Percentiles rank a stretch among this genome's conserved stretches.
phyloP scores from a whole-genome alignment of 768 basidiomycete genomes.

The Dioszegia hungarica region DNA sequence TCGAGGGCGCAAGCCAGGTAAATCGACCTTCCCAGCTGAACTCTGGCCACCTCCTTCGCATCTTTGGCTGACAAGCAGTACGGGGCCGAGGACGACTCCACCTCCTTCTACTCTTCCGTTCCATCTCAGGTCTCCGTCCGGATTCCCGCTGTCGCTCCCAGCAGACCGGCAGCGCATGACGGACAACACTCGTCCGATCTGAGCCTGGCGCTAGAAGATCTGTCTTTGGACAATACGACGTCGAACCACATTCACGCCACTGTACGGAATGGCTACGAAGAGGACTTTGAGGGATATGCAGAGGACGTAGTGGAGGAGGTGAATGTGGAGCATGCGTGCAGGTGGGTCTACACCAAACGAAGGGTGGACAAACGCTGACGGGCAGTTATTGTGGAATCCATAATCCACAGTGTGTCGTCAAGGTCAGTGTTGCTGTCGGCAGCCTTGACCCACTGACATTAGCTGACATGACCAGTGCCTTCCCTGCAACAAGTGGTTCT shows the following conservation, averaged over 20 bases:
- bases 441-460: not conserved
- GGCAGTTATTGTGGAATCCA: constrained; percentile 95
- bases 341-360: constrained; percentile 53
- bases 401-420: constrained; percentile 93
- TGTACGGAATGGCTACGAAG: constrained; percentile 24
- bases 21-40: not conserved
- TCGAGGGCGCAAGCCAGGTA: constrained; percentile 50
- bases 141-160: not conserved
- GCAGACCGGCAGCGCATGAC: not conserved
- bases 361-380: not conserved
- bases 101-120: constrained; percentile 35
- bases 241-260: constrained; percentile 4
- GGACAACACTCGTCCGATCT: constrained; percentile 10
- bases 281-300: constrained; percentile 25
- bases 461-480: constrained; percentile 37
- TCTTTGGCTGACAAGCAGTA: constrained; percentile 26
- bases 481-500: constrained; percentile 59
- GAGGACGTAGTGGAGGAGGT: constrained; percentile 16
- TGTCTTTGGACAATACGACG: constrained; percentile 6
- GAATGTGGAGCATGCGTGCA: constrained; percentile 72
- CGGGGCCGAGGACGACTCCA: constrained; percentile 41
- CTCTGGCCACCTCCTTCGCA: constrained; percentile 13
- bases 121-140: constrained; percentile 16
- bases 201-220: constrained; percentile 13
- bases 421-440: constrained; percentile 51